phyloP scores from a whole-genome alignment of 306 rosid genomes.

The Quillaja saponaria region DNA sequence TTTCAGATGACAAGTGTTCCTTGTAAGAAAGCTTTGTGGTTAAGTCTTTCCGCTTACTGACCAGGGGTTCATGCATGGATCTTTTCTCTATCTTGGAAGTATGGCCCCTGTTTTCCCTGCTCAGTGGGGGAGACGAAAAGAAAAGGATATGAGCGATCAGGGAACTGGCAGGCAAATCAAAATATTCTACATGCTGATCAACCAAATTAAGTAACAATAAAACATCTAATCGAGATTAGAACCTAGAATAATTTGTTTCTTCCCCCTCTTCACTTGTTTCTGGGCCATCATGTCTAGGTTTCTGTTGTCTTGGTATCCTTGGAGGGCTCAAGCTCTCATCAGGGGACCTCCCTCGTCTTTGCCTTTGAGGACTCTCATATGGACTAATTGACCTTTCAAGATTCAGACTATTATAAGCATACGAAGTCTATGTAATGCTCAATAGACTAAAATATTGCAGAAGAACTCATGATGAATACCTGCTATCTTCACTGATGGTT shows the following conservation, averaged over 20 bases:
- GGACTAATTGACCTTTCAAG: constrained; percentile 44
- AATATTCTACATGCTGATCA: constrained; percentile 6
- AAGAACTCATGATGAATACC: constrained; percentile 42
- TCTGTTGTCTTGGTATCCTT: constrained; percentile 49
- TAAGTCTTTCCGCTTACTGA: constrained; percentile 45
- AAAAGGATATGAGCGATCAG: background rate
- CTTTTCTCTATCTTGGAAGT: constrained; percentile 46
- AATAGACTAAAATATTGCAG: constrained; percentile 7
- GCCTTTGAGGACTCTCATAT: constrained; percentile 41
- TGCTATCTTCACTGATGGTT: constrained; percentile 48
- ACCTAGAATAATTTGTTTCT: constrained; percentile 48
- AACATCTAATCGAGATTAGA: constrained; percentile 16
- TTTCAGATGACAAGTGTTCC: constrained; percentile 53
- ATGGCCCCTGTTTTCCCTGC: constrained; percentile 48
- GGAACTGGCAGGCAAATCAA: constrained; percentile 20
- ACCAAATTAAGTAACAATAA: constrained; percentile 10
- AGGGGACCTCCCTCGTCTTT: constrained; percentile 41
- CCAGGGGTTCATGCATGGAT: constrained; percentile 42
- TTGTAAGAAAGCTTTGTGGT: constrained; percentile 38
- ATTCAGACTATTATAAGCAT: constrained; percentile 20
- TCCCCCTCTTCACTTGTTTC: constrained; percentile 52
- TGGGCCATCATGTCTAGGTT: constrained; percentile 43
- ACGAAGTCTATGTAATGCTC: constrained; percentile 16
- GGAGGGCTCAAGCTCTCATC: constrained; percentile 53
- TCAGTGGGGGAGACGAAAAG: constrained; percentile 18